Conservation (phyloP, 2,329 filamentous ascomycete species). For the Aureobasidium sp. region DNA sequence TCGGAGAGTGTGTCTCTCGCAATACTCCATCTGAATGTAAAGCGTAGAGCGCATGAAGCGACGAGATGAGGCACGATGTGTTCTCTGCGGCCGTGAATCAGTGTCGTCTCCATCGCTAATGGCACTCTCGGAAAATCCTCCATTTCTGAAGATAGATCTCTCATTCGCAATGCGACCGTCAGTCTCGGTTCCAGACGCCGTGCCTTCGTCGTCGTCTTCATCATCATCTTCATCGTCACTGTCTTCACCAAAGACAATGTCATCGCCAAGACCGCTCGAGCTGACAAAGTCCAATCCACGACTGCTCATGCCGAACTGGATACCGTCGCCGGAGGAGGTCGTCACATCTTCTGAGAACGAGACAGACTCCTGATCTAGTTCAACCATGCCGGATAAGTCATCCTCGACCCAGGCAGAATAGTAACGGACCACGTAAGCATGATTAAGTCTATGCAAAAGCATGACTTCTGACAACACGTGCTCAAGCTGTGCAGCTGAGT, state of each 20-base stretch:
- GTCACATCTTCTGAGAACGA: slow-evolving; percentile 3
- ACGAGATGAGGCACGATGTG: slow-evolving; percentile 35
- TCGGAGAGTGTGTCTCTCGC: slow-evolving; percentile 83
- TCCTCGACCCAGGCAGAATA: slow-evolving; percentile 94
- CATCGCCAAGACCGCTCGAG: slow-evolving; percentile 62
- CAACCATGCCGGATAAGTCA: slow-evolving; percentile 25
- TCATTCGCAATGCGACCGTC: neutral
- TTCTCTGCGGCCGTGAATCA: slow-evolving; percentile 30
- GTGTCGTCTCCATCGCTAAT: slow-evolving; percentile 11
- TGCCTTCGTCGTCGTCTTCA: slow-evolving; percentile 34
- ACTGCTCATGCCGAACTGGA: slow-evolving; percentile 50
- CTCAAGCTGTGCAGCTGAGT: slow-evolving; percentile 62
- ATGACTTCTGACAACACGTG: slow-evolving; percentile 81
- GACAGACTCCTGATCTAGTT: slow-evolving; percentile 10
- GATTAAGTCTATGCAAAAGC: slow-evolving; percentile 83
- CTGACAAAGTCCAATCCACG: slow-evolving; percentile 90
- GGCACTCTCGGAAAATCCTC: neutral
- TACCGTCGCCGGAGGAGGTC: slow-evolving; percentile 2
- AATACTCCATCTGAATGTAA: slow-evolving; percentile 99
- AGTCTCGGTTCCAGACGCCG: slow-evolving; percentile 25
- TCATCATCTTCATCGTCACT: slow-evolving; percentile 37
- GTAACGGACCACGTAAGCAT: slow-evolving; percentile 82
- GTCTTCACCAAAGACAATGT: slow-evolving; percentile 69
- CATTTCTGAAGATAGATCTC: neutral
- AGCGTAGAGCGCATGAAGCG: slow-evolving; percentile 63